Base-by-base conservation (phyloP, 2,329 filamentous ascomycete genomes). In the Ascochyta rabiei region DNA sequence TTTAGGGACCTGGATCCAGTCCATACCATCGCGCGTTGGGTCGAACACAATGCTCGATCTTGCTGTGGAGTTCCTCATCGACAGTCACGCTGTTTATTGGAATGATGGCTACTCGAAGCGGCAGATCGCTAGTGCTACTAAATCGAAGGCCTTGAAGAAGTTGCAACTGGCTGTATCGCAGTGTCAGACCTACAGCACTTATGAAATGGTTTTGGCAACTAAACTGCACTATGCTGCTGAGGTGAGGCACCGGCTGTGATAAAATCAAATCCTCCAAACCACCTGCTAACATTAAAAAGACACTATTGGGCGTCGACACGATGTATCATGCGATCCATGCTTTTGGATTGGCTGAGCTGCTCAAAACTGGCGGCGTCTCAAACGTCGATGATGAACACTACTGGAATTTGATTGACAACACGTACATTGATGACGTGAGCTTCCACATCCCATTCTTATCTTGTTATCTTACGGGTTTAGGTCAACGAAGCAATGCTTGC, bases 391-490 rank as follows among this genome's bases (percentile, higher is more conserved):
- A 67, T 12, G 63, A 70, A 18, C 63, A 71, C 40, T 69, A 59
- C 40, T 73, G 65, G 64, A 65, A 63, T 41, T 48, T 72, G 2
- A 57, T 73, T n/a, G 68, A 73, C 19, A 68, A 69, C 37, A 68
- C 69, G 2, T 73, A 73, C 19, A 59, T 67, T 7, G 70, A 73
- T n/a, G 70, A 73, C 31, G 70, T 72, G 44, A 59, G 64, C 60
- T 23, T 23, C 26, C 10, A 19, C 16, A 30, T 6, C 7, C 16
- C 12, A 16, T 4, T 21, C 34, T 24, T 15, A 9, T 6, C 15
- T 8, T 4, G 5, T 16, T 21, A 23, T 30, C 54, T 68, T 5
- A 69, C 37, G 10, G 10, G 6, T 9, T 6, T 24, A 73, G 70
- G 69, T 71, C 7, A 58, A 66, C 2, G 70, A 73, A 59, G 62